Percentiles rank a stretch among this genome's conserved stretches.
These are phyloP conservation scores for Nakazawaea pomicola DNA, from an alignment of 805 yeast species.

Conservation along the genomic window DNA sequence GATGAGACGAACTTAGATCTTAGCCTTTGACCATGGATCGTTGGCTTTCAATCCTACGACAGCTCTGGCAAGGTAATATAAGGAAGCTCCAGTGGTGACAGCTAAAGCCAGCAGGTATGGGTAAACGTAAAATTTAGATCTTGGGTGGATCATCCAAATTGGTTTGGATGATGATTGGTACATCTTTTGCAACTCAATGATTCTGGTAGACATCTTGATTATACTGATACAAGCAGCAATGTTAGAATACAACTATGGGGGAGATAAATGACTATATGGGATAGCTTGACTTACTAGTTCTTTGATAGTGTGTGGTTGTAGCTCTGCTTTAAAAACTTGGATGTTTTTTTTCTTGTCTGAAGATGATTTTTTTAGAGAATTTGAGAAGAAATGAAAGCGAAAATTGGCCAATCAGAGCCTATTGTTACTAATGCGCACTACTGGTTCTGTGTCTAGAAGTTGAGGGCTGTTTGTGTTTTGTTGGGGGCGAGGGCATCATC, in stretches of 20 bases:
- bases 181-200: constrained; percentile 53
- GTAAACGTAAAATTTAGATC: constrained; percentile 65
- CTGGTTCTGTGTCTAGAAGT: neutral
- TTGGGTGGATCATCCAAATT: constrained; percentile 52
- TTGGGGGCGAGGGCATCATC: neutral
- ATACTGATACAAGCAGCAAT: neutral
- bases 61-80: constrained; percentile 71
- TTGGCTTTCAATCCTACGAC: constrained; percentile 57
- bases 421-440: constrained; percentile 1
- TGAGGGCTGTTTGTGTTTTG: constrained; percentile 2
- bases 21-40: constrained; percentile 15
- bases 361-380: neutral
- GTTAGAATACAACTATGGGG: no score
- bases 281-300: no score
- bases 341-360: constrained; percentile 4
- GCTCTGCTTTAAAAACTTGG: no score
- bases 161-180: constrained; percentile 56
- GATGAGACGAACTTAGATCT: neutral
- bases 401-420: constrained; percentile 5
- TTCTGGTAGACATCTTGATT: constrained; percentile 26
- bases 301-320: no score
- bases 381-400: neutral
- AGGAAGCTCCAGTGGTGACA: constrained; percentile 59
- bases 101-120: constrained; percentile 77
- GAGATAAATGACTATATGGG: no score